These are phyloP conservation scores for Elsinoe ampelina DNA, from an alignment of 2,329 filamentous ascomycete genomes.

Conservation along the genomic window DNA sequence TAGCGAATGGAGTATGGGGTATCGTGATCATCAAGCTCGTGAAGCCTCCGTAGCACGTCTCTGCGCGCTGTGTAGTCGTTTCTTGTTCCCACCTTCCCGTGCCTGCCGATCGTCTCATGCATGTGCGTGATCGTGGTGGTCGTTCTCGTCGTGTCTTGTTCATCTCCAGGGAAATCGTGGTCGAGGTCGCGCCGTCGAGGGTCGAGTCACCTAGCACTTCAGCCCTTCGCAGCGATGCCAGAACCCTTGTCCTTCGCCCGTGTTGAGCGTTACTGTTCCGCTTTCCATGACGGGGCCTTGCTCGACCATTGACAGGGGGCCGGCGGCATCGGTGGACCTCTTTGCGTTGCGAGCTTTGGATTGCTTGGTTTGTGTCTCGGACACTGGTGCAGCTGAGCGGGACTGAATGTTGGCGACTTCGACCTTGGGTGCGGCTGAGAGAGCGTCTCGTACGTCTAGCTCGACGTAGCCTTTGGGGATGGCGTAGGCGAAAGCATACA, in stretches of 20 bases:
- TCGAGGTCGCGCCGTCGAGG: neutral
- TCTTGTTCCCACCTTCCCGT: neutral
- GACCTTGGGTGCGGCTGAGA: neutral
- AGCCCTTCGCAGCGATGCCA: constrained; percentile 3
- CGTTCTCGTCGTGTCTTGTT: neutral
- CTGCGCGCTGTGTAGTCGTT: neutral
- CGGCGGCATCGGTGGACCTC: constrained; percentile 1
- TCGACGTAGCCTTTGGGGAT: neutral
- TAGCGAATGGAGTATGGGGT: neutral
- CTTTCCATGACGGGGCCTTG: constrained; percentile 6
- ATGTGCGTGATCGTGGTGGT: neutral
- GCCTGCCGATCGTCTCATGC: neutral
- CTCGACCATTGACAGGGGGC: constrained; percentile 4
- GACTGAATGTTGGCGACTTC: constrained; percentile 1
- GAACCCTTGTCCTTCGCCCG: constrained; percentile 12
- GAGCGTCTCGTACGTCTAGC: constrained; percentile 9
- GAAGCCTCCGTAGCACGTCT: neutral
- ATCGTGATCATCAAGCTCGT: constrained; percentile 1
- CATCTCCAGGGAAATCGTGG: neutral
- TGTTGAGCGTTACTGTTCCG: constrained; percentile 6
- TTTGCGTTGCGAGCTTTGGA: neutral
- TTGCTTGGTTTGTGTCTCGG: neutral
- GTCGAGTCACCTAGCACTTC: constrained; percentile 1
- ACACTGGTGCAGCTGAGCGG: neutral
- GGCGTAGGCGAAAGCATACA: constrained; percentile 13